Conservation (phyloP, 345 rosid genomes). For the Eucalyptus virginea region DNA sequence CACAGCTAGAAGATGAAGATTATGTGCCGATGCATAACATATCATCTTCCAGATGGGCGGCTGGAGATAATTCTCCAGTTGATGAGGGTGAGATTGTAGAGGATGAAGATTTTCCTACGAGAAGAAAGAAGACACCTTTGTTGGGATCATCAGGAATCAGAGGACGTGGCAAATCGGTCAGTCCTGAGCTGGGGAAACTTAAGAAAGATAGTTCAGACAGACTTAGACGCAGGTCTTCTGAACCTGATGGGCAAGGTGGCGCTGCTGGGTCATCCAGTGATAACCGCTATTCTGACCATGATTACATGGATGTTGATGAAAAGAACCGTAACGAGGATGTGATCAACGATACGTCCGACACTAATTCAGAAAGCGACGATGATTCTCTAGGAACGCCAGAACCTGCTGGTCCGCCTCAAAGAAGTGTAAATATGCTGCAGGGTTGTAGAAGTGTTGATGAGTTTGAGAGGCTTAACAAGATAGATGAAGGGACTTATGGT, state of each 20-base stretch:
- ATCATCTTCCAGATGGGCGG: constrained; percentile 96
- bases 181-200: constrained; percentile 52
- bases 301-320: constrained; percentile 62
- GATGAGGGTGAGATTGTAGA: constrained; percentile 88
- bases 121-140: constrained; percentile 42
- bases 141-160: constrained; percentile 26
- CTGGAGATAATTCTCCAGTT: constrained; percentile 71
- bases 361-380: constrained; percentile 43
- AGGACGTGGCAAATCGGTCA: constrained; percentile 26
- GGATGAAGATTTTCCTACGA: constrained; percentile 45
- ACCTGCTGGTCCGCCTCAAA: constrained; percentile 46
- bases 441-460: constrained; percentile 99
- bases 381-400: constrained; percentile 43
- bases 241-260: constrained; percentile 44
- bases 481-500: constrained; percentile 99
- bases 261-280: constrained; percentile 39
- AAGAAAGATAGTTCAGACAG: constrained; percentile 48
- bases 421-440: constrained; percentile 90
- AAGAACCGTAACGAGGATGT: constrained; percentile 14
- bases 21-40: constrained; percentile 72
- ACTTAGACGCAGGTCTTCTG: constrained; percentile 42
- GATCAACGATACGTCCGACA: constrained; percentile 22
- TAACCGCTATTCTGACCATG: constrained; percentile 39
- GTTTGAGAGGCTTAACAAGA: constrained; percentile 94
- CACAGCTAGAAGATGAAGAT: constrained; percentile 54